Base-by-base conservation (phyloP, 768 basidiomycete species). In the Suillus decipiens region DNA sequence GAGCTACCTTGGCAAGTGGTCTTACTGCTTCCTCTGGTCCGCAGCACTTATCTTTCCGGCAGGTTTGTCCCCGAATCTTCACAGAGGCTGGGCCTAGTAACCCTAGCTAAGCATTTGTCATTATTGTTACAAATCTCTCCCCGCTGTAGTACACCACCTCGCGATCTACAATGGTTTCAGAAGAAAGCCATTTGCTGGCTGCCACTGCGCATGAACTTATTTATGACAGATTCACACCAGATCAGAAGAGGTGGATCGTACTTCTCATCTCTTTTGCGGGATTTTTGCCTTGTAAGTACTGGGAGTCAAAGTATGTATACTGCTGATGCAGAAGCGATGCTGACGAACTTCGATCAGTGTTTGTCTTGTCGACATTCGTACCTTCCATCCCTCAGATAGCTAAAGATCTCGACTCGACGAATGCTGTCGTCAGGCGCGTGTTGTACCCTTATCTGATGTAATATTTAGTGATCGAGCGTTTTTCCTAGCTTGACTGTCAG, bases 311-410 rank as follows among this genome's bases (percentile, higher is more conserved):
- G 11, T 41, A 41, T 1, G 42, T 41, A 58, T 6, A 50, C 51
- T 15, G n/a, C 37, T 33, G 56, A 31, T 33, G 17, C 17, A 4
- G 31, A 33, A 3, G 17, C 4, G 19, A 53, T 24, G 15, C 53
- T 28, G 42, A 56, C 56, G 48, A 41, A 36, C 54, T 17, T 67
- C 37, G 17, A 53, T 1, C 61, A 93, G 91, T 89, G 42, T 86
- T 93, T 63, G 85, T 89, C 0, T 77, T 84, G 8, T 87, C 85
- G 0, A 84, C 84, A 1, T 92, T 93, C 71, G 80, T 91, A 2
- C 91, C 91, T 0, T 86, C 86, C 0, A 89, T 93, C 61, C 89
- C 90, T 0, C 82, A 89, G 57, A 86, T 95, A 51, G 85, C 91
- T 9, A 74, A 72, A 33, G 90, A 94, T 63, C 73, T 94, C 11